phyloP scores from a whole-genome alignment of 2,329 filamentous ascomycete species.

The Onygenales sp. region DNA sequence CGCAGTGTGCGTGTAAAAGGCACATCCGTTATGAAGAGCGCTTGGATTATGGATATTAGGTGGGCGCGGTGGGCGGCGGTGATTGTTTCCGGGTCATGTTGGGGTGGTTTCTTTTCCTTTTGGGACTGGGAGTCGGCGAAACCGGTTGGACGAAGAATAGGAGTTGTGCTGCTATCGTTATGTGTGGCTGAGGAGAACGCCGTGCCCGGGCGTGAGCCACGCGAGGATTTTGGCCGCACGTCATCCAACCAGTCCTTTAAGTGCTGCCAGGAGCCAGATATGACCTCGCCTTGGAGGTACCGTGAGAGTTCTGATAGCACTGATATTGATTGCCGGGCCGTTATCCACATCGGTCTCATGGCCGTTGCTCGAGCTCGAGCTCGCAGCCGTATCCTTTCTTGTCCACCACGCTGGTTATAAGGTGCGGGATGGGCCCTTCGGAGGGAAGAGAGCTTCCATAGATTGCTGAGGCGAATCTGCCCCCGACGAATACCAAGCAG shows the following conservation, averaged over 20 bases:
- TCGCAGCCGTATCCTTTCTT: slow-evolving; percentile 54
- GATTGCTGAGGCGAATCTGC: slow-evolving; percentile 69
- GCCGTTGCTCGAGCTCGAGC: slow-evolving; percentile 53
- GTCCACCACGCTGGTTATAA: slow-evolving; percentile 51
- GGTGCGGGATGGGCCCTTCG: slow-evolving; percentile 69
- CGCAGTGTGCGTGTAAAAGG: slow-evolving; percentile 32
- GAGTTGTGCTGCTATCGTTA: background rate
- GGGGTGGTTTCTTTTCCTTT: slow-evolving; percentile 18
- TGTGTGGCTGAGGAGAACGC: slow-evolving; percentile 18
- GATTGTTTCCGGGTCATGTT: slow-evolving; percentile 76
- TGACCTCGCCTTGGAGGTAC: slow-evolving; percentile 84
- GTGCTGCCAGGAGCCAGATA: slow-evolving; percentile 69
- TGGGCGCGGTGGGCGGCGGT: slow-evolving; percentile 71
- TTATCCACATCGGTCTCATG: slow-evolving; percentile 83
- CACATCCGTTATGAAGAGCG: slow-evolving; percentile 34
- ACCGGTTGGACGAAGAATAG: slow-evolving; percentile 6
- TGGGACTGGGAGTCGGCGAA: slow-evolving; percentile 10
- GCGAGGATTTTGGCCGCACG: slow-evolving; percentile 18
- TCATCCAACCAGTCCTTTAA: slow-evolving; percentile 66
- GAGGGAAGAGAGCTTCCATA: slow-evolving; percentile 78
- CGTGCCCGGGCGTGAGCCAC: slow-evolving; percentile 29
- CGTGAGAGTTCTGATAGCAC: slow-evolving; percentile 78
- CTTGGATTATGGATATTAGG: slow-evolving; percentile 52
- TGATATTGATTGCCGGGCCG: slow-evolving; percentile 76
- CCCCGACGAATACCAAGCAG: slow-evolving; percentile 76